These are phyloP conservation scores for Phalaenopsis aphrodite DNA, from an alignment of 106 monocot species.

Conservation along the genomic window DNA sequence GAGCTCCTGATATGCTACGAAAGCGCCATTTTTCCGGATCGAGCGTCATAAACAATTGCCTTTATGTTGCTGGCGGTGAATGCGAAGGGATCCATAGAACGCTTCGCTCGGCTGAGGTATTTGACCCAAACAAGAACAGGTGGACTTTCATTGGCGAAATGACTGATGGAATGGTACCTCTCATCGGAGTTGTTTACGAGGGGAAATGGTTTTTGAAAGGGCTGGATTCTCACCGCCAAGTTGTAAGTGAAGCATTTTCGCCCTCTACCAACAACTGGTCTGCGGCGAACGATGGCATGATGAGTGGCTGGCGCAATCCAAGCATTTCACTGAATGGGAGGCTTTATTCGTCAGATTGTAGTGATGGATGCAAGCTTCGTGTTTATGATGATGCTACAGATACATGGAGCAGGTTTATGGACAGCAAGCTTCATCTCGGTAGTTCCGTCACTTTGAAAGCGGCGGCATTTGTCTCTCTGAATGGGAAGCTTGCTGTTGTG, in stretches of 20 bases:
- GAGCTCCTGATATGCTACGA: conserved; percentile 49
- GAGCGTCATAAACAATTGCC: conserved; percentile 45
- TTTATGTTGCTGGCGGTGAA: conserved; percentile 53
- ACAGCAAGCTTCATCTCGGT: conserved; percentile 38
- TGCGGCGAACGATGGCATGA: conserved; percentile 29
- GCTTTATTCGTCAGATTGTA: conserved; percentile 46
- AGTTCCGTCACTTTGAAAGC: conserved; percentile 37
- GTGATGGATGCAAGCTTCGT: conserved; percentile 49
- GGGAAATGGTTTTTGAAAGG: conserved; percentile 48
- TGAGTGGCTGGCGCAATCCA: conserved; percentile 43
- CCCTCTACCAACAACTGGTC: conserved; percentile 37
- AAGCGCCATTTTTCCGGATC: conserved; percentile 52
- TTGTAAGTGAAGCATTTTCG: conserved; percentile 35
- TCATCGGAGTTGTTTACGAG: conserved; percentile 45
- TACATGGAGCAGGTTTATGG: conserved; percentile 39
- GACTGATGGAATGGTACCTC: conserved; percentile 46
- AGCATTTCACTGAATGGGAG: conserved; percentile 36
- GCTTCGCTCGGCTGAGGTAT: conserved; percentile 37
- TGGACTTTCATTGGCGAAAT: conserved; percentile 38
- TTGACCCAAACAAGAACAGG: conserved; percentile 48
- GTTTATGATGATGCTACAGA: conserved; percentile 32
- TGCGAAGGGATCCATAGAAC: conserved; percentile 51
- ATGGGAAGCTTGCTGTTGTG: conserved; percentile 37
- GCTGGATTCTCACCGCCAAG: conserved; percentile 34
- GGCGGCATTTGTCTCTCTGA: conserved; percentile 33